A percentile compares a stretch with the other conserved stretches of the same genome.
Evolutionary conservation across 1,284 basidiomycete genomes (phyloP).

Genomic region (Tremellales sp.): DNA sequence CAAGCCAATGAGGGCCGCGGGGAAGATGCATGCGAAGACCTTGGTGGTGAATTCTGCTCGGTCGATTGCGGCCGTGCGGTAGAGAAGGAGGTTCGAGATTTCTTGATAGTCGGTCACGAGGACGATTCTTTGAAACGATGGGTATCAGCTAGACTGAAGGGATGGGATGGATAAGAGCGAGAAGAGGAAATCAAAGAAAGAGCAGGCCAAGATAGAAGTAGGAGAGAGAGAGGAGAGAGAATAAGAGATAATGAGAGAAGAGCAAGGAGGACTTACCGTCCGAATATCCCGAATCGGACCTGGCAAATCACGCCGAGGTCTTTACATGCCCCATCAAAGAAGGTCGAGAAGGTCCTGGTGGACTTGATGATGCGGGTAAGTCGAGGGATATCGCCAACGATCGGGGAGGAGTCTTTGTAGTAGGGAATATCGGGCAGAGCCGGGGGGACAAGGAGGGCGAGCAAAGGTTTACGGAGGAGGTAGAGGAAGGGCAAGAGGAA

Average conservation of each 20-base stretch:
- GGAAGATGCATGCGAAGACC: constrained; percentile 23
- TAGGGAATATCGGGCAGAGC: constrained; percentile 17
- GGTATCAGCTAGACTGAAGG: background rate
- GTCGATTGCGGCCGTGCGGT: constrained; percentile 18
- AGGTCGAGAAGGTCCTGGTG: constrained; percentile 10
- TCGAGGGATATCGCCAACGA: constrained; percentile 20
- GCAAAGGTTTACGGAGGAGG: constrained; percentile 9
- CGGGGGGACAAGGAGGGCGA: constrained; percentile 13
- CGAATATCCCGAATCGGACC: constrained; percentile 16
- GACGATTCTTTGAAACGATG: constrained; percentile 16
- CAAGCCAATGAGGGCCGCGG: constrained; percentile 24
- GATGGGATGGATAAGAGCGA: background rate
- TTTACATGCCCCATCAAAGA: constrained; percentile 18
- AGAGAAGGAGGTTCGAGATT: constrained; percentile 19
- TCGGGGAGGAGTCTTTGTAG: constrained; percentile 13
- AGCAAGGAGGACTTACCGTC: constrained; percentile 13
- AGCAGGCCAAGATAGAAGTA: background rate
- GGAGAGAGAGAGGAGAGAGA: background rate
- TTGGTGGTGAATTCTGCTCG: constrained; percentile 18
- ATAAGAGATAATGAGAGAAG: background rate
- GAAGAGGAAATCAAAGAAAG: background rate
- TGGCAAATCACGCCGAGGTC: constrained; percentile 24
- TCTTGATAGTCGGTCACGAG: constrained; percentile 22
- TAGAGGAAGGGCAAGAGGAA: constrained; percentile 2
- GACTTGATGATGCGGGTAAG: constrained; percentile 8